phyloP scores from a whole-genome alignment of 495 filamentous ascomycete genomes.

The Penicillium coffeae region DNA sequence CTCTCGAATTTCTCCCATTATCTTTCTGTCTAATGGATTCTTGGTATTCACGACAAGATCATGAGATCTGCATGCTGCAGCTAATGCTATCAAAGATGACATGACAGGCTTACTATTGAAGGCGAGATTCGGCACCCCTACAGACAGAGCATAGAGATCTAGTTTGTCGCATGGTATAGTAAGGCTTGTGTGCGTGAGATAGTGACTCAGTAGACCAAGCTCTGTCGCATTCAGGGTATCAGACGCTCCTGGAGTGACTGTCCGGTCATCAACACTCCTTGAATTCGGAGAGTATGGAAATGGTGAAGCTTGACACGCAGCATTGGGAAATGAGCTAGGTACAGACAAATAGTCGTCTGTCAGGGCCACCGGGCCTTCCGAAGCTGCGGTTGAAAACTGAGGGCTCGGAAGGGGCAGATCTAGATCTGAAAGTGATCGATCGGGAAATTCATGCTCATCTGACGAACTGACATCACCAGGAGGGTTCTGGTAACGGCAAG shows the following conservation, averaged over 20 bases:
- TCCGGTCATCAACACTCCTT: neutral
- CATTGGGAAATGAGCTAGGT: conserved; percentile 1
- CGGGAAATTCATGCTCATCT: neutral
- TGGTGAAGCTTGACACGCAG: neutral
- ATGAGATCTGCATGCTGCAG: conserved; percentile 37
- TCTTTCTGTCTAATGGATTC: conserved; percentile 8
- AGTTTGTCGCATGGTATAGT: conserved; percentile 28
- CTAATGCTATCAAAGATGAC: conserved; percentile 37
- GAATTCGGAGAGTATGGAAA: conserved; percentile 1
- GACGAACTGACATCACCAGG: neutral
- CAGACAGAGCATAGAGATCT: conserved; percentile 36
- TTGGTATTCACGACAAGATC: conserved; percentile 29
- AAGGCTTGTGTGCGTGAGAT: conserved; percentile 39
- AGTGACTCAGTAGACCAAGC: conserved; percentile 35
- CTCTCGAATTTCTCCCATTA: conserved; percentile 19
- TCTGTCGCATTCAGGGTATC: conserved; percentile 25
- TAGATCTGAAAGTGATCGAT: neutral
- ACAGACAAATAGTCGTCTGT: neutral
- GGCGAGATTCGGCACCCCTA: conserved; percentile 40
- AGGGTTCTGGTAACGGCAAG: conserved; percentile 17
- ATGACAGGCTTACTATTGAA: conserved; percentile 37
- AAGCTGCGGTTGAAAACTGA: neutral
- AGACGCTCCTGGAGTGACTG: neutral
- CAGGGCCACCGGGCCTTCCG: neutral
- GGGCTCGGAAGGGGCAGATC: neutral